phyloP scores from a whole-genome alignment of 345 rosid genomes.

The Rhodamnia rubescens region DNA sequence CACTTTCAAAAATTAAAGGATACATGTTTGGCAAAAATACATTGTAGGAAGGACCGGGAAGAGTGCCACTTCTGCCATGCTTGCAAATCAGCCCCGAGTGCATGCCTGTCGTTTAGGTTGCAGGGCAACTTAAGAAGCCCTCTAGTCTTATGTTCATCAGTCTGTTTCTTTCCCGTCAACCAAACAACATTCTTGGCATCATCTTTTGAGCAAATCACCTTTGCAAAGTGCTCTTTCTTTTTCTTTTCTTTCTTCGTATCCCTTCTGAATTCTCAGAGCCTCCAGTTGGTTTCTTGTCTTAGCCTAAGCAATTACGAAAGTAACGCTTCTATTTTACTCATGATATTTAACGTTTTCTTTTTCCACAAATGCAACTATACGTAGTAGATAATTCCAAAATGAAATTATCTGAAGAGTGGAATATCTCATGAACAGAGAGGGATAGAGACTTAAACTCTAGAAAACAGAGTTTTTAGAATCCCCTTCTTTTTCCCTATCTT shows the following conservation, averaged over 20 bases:
- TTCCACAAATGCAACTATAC: not conserved
- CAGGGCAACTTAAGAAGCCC: not conserved
- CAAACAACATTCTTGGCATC: too few species aligned
- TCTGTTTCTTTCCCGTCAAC: not conserved
- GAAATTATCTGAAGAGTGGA: too few species aligned
- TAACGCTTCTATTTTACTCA: not conserved
- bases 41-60: too few species aligned
- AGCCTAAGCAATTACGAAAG: not conserved
- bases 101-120: not conserved
- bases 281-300: not conserved
- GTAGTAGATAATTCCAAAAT: not conserved
- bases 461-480: not conserved
- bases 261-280: not conserved
- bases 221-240: not conserved
- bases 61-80: too few species aligned
- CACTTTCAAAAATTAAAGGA: not conserved
- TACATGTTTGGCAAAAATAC: not conserved
- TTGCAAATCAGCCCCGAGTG: too few species aligned
- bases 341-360: not conserved
- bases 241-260: not conserved
- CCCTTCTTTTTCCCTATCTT: not conserved
- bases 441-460: not conserved
- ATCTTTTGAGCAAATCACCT: too few species aligned
- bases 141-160: not conserved
- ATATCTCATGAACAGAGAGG: not conserved